Base-by-base conservation (phyloP, 352 stramenopile species). In the Phytophthora hybrid region DNA sequence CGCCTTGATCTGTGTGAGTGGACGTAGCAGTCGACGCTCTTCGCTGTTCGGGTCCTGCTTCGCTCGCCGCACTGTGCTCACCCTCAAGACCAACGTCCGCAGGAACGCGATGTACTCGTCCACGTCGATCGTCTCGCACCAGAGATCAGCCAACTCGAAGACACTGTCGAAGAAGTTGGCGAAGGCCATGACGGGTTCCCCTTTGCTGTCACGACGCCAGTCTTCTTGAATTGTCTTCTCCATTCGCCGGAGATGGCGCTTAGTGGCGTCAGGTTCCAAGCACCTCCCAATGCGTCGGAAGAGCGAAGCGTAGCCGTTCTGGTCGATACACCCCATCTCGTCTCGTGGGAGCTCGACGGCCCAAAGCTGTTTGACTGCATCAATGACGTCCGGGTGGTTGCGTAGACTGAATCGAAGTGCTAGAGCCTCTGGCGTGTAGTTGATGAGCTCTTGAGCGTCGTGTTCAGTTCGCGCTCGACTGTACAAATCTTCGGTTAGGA, bases 141-240 rank as follows among this genome's bases (percentile, higher is more conserved):
- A 94, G 19, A 93, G 70, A 73, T 94, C 85, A 0, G 80, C 84
- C 9, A 94, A 66, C 56, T 94, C 87, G 37, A 94, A 94, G 4
- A 91, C 80, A 49, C 81, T 89, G 51, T 94, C 83, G 16, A 93
- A 92, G 66, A 93, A 94, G 37, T 75, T 84, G 11, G 80, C 76
- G 53, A 92, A 90, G 29, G 82, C 81, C 84, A 94, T 90, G n/a
- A 71, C 60, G 0, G 59, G 0, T 52, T 93, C 81, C 29, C 81
- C 85, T 23, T 87, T 83, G 9, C 78, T 84, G 66, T 94, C 87
- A 19, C 81, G 82, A 34, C 77, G 71, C 85, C 85, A 94, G 77
- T 93, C 87, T 41, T 91, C 80, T 69, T 73, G 65, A 49, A 93
- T 81, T 18, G 80, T 81, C 59, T 78, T 77, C 37, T 89, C 76